Conservation (phyloP, 2,329 filamentous ascomycete species). For the Neonectria magnoliae region DNA sequence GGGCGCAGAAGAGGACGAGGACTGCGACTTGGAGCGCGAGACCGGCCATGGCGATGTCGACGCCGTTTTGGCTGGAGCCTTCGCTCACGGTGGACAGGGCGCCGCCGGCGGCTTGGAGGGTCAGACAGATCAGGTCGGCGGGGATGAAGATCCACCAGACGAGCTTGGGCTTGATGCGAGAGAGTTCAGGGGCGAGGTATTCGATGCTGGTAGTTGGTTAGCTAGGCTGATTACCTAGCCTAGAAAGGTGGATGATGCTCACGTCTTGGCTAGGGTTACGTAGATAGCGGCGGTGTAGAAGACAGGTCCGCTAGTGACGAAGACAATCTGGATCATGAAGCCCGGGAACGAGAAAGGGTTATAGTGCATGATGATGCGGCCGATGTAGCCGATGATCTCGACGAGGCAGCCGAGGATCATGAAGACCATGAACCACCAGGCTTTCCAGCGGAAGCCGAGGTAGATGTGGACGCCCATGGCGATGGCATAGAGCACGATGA, state of each 20-base stretch:
- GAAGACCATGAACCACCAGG: constrained; percentile 55
- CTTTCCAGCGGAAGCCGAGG: constrained; percentile 54
- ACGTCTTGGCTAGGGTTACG: constrained; percentile 62
- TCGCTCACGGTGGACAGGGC: constrained; percentile 57
- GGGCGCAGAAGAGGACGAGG: constrained; percentile 60
- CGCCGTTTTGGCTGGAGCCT: constrained; percentile 55
- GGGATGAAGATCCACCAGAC: constrained; percentile 61
- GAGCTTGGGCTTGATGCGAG: constrained; percentile 52
- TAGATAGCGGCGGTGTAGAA: constrained; percentile 70
- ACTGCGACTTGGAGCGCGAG: constrained; percentile 68
- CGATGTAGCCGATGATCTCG: constrained; percentile 71
- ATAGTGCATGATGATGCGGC: constrained; percentile 63
- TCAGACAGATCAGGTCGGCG: constrained; percentile 64
- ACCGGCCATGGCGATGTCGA: constrained; percentile 56
- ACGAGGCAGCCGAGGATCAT: constrained; percentile 65
- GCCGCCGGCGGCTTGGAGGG: constrained; percentile 65
- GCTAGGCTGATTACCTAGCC: no score
- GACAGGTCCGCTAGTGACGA: constrained; percentile 53
- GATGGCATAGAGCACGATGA: constrained; percentile 57
- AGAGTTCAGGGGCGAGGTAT: constrained; percentile 49
- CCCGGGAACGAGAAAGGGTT: constrained; percentile 67
- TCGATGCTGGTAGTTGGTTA: constrained; percentile 48
- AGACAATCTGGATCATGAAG: constrained; percentile 70
- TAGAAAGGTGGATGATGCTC: no score
- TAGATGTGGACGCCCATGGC: constrained; percentile 55